Evolutionary conservation across 768 basidiomycete genomes (phyloP).

Genomic region (Amanita inopinata): DNA sequence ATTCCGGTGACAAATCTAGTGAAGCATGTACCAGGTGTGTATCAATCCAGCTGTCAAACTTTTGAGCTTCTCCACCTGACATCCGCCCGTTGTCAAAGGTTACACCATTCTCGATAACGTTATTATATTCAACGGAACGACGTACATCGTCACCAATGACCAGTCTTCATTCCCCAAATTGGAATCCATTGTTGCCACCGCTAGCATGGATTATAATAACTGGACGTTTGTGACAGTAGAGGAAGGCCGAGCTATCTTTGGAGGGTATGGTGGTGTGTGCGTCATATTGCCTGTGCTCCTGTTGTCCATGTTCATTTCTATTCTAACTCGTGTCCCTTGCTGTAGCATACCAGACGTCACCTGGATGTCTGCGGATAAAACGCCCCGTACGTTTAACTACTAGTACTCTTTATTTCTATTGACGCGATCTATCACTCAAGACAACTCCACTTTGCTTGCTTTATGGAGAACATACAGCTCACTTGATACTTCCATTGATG

Average conservation of each 20-base stretch:
- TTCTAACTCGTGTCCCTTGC: background rate
- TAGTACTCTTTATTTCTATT: conserved; percentile 9
- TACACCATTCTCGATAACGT: conserved; percentile 79
- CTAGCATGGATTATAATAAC: conserved; percentile 27
- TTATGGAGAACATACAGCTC: conserved; percentile 71
- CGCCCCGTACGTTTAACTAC: conserved; percentile 35
- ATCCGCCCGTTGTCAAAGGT: conserved; percentile 32
- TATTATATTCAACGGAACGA: conserved; percentile 60
- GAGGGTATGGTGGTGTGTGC: conserved; percentile 45
- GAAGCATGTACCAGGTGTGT: conserved; percentile 56
- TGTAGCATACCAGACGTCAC: conserved; percentile 57
- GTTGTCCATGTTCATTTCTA: background rate
- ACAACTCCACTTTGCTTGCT: conserved; percentile 65
- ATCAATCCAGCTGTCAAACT: conserved; percentile 11
- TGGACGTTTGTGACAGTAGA: conserved; percentile 51
- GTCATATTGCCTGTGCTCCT: conserved; percentile 9
- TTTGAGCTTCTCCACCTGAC: background rate
- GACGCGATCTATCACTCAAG: conserved; percentile 21
- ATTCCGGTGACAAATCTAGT: conserved; percentile 48
- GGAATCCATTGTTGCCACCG: conserved; percentile 38
- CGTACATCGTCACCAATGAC: conserved; percentile 69
- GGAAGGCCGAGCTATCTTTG: conserved; percentile 39
- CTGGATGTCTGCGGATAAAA: conserved; percentile 50
- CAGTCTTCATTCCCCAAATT: conserved; percentile 50
- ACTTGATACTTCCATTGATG: conserved; percentile 36